A percentile compares a stretch with the other conserved stretches of the same genome.
Evolutionary conservation across 2,329 filamentous ascomycete genomes (phyloP).

Genomic region (Ceratocystiopsis brevicomis): DNA sequence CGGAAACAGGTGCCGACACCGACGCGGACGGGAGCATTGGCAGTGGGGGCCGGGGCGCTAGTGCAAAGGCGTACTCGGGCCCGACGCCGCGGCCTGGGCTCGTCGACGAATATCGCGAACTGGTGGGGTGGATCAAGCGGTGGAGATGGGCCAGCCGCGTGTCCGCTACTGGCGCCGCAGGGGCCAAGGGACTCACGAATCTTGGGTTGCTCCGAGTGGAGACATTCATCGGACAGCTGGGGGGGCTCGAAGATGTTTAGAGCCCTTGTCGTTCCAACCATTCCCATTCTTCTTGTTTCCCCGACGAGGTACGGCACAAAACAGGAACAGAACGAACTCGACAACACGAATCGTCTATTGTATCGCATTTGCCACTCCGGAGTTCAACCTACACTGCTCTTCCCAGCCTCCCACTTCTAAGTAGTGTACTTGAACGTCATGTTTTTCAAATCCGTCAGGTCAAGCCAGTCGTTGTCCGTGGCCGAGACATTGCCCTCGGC

Average conservation of each 20-base stretch:
- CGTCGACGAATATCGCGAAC: slow-evolving; percentile 2
- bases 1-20: background rate
- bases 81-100: background rate
- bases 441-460: slow-evolving; percentile 38
- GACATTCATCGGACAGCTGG: slow-evolving; percentile 2
- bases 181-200: slow-evolving; percentile 8
- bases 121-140: slow-evolving; percentile 6
- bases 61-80: background rate
- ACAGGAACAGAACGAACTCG: too few species aligned
- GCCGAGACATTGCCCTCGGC: slow-evolving; percentile 9
- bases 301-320: too few species aligned
- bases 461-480: slow-evolving; percentile 22
- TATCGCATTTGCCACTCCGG: too few species aligned
- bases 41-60: background rate
- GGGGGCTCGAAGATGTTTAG: background rate
- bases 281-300: too few species aligned
- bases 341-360: too few species aligned
- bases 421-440: slow-evolving; percentile 26
- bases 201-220: slow-evolving; percentile 7
- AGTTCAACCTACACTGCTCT: too few species aligned
- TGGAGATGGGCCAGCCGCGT: slow-evolving; percentile 8
- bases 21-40: background rate
- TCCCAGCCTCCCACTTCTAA: background rate
- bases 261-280: too few species aligned
- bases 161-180: slow-evolving; percentile 5